These are phyloP conservation scores for Barnettozyma vustinii DNA, from an alignment of 805 yeast genomes.

Conservation along the genomic window DNA sequence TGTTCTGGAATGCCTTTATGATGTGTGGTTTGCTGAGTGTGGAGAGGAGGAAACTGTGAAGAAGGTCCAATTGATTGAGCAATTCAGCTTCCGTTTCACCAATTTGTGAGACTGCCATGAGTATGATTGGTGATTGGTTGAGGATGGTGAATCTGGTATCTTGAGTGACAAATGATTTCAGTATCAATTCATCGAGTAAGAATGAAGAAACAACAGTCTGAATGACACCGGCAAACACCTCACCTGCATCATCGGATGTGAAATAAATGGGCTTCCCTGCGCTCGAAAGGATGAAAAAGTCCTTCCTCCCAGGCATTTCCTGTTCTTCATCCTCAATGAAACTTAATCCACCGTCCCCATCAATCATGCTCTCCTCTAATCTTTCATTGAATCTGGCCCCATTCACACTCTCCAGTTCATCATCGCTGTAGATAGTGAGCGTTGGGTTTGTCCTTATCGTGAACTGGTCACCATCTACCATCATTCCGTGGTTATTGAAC, in stretches of 20 bases:
- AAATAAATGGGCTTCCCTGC: conserved; percentile 91
- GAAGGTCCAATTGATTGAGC: conserved; percentile 58
- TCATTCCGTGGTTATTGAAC: background rate
- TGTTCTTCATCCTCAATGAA: conserved; percentile 13
- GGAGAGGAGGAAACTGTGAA: conserved; percentile 76
- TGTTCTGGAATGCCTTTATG: conserved; percentile 55
- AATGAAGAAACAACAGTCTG: conserved; percentile 76
- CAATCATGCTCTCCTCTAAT: conserved; percentile 22
- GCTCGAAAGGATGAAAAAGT: conserved; percentile 69
- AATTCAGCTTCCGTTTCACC: conserved; percentile 49
- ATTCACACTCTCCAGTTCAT: conserved; percentile 9
- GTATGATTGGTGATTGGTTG: conserved; percentile 61
- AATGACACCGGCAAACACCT: conserved; percentile 61
- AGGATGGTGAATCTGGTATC: conserved; percentile 52
- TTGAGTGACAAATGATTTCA: conserved; percentile 45
- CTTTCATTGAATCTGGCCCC: conserved; percentile 12
- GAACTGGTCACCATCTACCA: conserved; percentile 11
- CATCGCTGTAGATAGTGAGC: conserved; percentile 25
- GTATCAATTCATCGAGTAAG: conserved; percentile 33
- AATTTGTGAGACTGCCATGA: conserved; percentile 61
- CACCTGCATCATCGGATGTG: conserved; percentile 47
- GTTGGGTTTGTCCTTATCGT: conserved; percentile 26
- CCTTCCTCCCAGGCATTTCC: conserved; percentile 37
- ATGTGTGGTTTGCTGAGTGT: conserved; percentile 80
- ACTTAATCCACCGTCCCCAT: conserved; percentile 13